Base-by-base conservation (phyloP, 2,329 filamentous ascomycete species). In the Orbilia ellipsospora region DNA sequence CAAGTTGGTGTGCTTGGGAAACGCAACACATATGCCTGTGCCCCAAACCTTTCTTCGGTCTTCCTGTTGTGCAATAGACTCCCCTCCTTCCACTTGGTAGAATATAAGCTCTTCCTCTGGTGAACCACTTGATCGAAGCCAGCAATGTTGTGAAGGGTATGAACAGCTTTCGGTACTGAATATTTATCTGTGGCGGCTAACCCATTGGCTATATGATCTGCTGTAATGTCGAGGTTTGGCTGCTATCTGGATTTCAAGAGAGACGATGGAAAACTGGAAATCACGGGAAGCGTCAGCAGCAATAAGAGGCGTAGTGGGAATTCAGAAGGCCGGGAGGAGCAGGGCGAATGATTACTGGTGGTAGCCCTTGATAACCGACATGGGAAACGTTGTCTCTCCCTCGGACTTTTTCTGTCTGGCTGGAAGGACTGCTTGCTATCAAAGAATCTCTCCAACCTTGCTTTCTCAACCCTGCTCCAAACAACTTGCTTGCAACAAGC, bases 281-380 rank as follows among this genome's bases (percentile, higher is more conserved):
- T 75, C 72, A 75, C 72, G 72, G 72, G 72, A 65, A 64, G 54
- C 65, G 72, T 69, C 64, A 75, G 59, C 64, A 69, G 60, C 69
- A 75, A 75, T 45, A 75, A 69, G 54, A 54, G 59, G 59, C 56
- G 42, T 48, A 60, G 67, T 56, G 52, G 26, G 51, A 54, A 62
- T 48, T 51, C 16, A 54, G 56, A 51, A 31, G 63, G 59, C 63
- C 66, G 52, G 63, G 55, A 55, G 52, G 52, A 52, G 48, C 12
- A 10, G 31, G 31, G 23, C 23, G 23, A 23, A 2, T 23, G 23
- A 23, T 23, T 23, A 23, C n/a, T n/a, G n/a, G n/a, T n/a, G n/a
- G n/a, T n/a, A 31, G 7, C 31, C 31, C 31, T 36, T 36, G 31
- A 36, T 36, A 36, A 56, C 55, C 48, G 57, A 26, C 69, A 74